Evolutionary conservation across 164 flowering plant species (phyloP).

Genomic region (Kingdonia uniflora): DNA sequence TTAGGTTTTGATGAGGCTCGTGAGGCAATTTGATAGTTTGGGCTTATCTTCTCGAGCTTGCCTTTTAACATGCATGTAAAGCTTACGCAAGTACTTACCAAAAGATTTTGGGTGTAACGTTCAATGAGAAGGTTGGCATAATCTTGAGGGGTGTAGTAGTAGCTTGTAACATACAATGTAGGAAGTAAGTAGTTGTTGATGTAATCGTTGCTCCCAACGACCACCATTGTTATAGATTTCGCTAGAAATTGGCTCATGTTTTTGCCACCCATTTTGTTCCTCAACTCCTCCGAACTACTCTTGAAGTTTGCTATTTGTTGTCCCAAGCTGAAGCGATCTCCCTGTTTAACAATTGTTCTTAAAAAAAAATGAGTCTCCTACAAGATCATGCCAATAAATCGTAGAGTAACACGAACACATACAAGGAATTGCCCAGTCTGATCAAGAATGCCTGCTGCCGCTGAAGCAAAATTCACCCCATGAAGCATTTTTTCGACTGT

Average conservation of each 20-base stretch:
- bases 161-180: constrained; percentile 3
- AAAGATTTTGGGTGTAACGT: background rate
- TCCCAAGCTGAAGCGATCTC: constrained; percentile 29
- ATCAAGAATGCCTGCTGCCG: constrained; percentile 38
- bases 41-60: no score
- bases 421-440: constrained; percentile 44
- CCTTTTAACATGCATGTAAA: no score
- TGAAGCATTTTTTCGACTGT: constrained; percentile 1
- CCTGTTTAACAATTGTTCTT: no score
- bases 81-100: constrained; percentile 2
- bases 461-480: constrained; percentile 29
- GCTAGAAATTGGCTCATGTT: constrained; percentile 47
- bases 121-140: constrained; percentile 12
- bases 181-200: constrained; percentile 70
- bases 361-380: no score
- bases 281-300: constrained; percentile 16
- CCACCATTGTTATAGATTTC: constrained; percentile 45
- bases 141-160: constrained; percentile 5
- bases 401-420: constrained; percentile 5
- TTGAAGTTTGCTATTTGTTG: constrained; percentile 32
- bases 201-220: constrained; percentile 60
- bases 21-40: no score
- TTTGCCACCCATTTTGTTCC: constrained; percentile 19
- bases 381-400: no score
- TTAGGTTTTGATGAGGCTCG: no score